phyloP scores from a whole-genome alignment of 306 rosid genomes.

The Castanea sativa region DNA sequence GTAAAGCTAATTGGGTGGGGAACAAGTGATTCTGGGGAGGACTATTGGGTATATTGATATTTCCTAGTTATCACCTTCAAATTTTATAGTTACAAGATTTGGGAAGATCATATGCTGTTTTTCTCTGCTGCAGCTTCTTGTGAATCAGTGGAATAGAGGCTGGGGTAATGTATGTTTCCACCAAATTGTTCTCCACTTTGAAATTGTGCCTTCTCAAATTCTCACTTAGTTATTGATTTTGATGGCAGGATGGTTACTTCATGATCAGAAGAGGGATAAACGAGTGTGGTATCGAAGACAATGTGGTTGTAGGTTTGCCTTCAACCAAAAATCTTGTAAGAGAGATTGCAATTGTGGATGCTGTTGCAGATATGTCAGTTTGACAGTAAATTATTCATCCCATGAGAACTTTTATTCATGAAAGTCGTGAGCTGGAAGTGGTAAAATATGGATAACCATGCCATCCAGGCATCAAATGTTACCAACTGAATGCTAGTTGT shows the following conservation, averaged over 20 bases:
- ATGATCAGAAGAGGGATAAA: constrained; percentile 80
- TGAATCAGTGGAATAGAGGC: constrained; percentile 87
- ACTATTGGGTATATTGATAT: constrained; percentile 73
- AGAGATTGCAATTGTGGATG: constrained; percentile 40
- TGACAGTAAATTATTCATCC: constrained; percentile 18
- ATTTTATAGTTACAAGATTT: neutral
- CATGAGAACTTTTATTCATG: neutral
- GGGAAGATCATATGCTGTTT: constrained; percentile 25
- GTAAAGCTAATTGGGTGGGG: constrained; percentile 97
- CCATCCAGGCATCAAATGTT: neutral
- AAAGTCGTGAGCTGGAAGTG: neutral
- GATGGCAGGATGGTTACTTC: constrained; percentile 91
- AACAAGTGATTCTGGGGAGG: constrained; percentile 68
- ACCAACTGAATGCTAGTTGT: constrained; percentile 8
- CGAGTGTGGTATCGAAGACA: constrained; percentile 84
- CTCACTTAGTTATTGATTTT: neutral
- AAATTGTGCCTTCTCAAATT: neutral
- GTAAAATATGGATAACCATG: neutral
- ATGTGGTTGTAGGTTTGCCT: constrained; percentile 81
- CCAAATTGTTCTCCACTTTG: constrained; percentile 16
- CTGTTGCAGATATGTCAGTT: constrained; percentile 39
- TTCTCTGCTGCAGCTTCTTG: constrained; percentile 71
- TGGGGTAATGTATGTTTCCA: constrained; percentile 88
- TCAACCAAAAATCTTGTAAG: constrained; percentile 52
- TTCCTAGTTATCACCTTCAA: constrained; percentile 15